phyloP scores from a whole-genome alignment of 108 stramenopile species.

The Stephanodiscus triporus region DNA sequence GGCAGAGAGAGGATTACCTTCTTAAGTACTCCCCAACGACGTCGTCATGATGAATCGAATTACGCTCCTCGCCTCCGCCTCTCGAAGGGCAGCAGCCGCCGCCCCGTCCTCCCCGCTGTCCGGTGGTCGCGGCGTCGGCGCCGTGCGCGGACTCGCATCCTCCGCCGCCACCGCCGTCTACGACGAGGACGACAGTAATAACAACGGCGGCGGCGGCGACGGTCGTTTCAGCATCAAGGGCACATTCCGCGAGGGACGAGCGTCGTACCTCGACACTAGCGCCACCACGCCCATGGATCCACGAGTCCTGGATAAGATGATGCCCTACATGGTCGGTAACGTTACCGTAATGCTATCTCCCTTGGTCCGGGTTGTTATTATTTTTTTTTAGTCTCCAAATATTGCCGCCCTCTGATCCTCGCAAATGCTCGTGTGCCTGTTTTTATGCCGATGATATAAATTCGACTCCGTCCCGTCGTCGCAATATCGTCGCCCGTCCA shows the following conservation, averaged over 20 bases:
- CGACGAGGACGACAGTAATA: not conserved
- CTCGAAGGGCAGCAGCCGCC: not conserved
- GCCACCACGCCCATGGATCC: conserved; percentile 98
- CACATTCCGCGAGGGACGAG: conserved; percentile 76
- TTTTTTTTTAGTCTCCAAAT: no score
- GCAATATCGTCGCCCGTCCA: no score
- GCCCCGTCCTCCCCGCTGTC: no score
- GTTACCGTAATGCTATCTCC: not conserved
- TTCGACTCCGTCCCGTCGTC: no score
- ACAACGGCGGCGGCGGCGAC: not conserved
- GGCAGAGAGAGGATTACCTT: no score
- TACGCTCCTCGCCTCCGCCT: no score
- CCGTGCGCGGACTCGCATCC: not conserved
- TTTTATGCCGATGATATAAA: no score
- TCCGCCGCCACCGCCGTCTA: conserved; percentile 1
- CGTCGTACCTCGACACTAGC: conserved; percentile 89
- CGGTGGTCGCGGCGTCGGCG: not conserved
- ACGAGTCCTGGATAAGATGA: conserved; percentile 98
- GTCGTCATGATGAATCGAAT: no score
- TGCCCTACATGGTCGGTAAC: conserved; percentile 87
- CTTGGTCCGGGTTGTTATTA: no score
- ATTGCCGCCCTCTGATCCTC: no score
- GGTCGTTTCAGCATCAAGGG: conserved; percentile 63
- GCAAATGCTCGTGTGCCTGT: not conserved
- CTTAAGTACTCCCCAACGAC: no score